Base-by-base conservation (phyloP, 805 yeast species). In the Candida insectalens region DNA sequence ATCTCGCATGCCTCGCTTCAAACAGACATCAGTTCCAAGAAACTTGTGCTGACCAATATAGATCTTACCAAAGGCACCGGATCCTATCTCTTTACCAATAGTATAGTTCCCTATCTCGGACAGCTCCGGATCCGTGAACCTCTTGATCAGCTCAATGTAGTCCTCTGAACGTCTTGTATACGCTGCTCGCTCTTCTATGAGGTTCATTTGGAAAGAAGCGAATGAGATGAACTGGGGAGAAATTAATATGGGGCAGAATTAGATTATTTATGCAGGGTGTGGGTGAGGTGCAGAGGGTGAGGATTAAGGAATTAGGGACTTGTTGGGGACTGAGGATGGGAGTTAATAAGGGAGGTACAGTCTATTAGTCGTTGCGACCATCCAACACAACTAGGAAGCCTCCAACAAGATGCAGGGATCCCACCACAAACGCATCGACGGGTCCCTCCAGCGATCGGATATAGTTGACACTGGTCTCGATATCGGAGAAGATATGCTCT, bases 341-440 rank as follows among this genome's bases (percentile, higher is more conserved):
- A n/a, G n/a, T n/a, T n/a, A n/a, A n/a, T n/a, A n/a, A n/a, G n/a
- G n/a, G n/a, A n/a, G n/a, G n/a, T n/a, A n/a, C n/a, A n/a, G n/a
- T n/a, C n/a, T n/a, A n/a, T n/a, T n/a, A n/a, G n/a, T n/a, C n/a
- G n/a, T n/a, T n/a, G n/a, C n/a, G n/a, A n/a, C n/a, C n/a, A n/a
- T n/a, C n/a, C n/a, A n/a, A 59, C 5, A 88, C 96, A 3, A 85
- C 87, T 25, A 92, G 59, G 37, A 92, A 71, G 0, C 97, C 98
- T 13, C 99, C 99, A 8, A 92, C 95, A 37, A 94, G 63, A 53
- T 89, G 96, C 43, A 92, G 63, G 4, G 96, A 87, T 1, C 99
- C 99, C 38, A 94, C 82, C 0, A 87, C 96, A 59, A 87, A 81
- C 2, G 85, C 94, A 42, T 85, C 87, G 16, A 74, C 57, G 13